Base-by-base conservation (phyloP, 768 basidiomycete genomes). In the Pulveroboletus ravenelii region DNA sequence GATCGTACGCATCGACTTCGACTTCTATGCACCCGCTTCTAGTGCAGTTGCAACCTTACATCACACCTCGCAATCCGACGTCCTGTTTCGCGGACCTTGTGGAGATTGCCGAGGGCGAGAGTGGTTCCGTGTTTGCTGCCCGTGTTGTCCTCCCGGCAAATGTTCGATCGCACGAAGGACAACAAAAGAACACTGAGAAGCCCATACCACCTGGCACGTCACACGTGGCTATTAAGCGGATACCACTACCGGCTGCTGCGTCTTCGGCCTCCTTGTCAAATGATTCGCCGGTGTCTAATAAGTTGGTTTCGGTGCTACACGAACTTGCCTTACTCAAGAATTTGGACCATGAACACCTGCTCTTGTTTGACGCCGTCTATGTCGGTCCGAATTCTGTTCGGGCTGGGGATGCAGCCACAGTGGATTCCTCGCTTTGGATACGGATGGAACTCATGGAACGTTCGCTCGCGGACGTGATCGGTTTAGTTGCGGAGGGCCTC, bases 371-470 rank as follows among this genome's bases (percentile, higher is more conserved):
- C 60, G 80, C 76, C 39, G 67, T 89, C 20, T 89, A 88, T 65
- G 82, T 88, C 27, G 80, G 85, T 58, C 62, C 84, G 7, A 42
- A 46, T 15, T 29, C 52, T 6, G 35, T 39, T 4, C 71, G 73
- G 32, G 71, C 67, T 39, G 72, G 73, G 47, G 51, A 51, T 18
- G 15, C 53, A 4, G 25, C 29, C 3, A 31, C 27, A 7, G 56
- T 69, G 18, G 83, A 82, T 50, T 80, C 81, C 54, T 78, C 82
- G 51, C 67, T 93, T 34, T 93, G 90, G 90, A 84, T 93, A 43
- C 73, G 84, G 54, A 93, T 93, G 90, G 89, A 91, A 65, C 78
- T 92, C 30, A 90, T 93, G 89, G 88, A 90, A 59, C 76, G 89
- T 54, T 90, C 88, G 62, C 71, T 93, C 57, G 90, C 90, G 58